Conservation (phyloP, 2,329 filamentous ascomycete species). For the Penicillium brasilianum region DNA sequence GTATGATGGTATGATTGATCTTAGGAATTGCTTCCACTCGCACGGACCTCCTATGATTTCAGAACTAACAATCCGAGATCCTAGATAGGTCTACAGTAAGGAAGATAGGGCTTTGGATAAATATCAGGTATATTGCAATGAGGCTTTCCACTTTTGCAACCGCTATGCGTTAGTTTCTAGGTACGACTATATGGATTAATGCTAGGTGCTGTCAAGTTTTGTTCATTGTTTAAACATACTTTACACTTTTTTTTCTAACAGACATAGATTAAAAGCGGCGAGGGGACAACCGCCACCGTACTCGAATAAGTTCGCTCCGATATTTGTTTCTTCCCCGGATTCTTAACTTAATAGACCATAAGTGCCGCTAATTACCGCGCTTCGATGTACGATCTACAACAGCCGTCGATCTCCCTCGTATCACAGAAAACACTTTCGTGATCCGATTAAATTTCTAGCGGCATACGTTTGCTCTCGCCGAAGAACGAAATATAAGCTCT, state of each 20-base stretch:
- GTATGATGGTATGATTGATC: too few species aligned
- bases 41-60: too few species aligned
- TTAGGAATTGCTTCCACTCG: not conserved
- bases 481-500: not conserved
- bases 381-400: conserved; percentile 4
- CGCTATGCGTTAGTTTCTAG: conserved; percentile 4
- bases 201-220: not conserved
- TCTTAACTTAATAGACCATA: not conserved
- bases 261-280: conserved; percentile 2
- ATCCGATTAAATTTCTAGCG: not conserved
- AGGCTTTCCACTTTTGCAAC: not conserved
- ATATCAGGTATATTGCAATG: not conserved
- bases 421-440: not conserved
- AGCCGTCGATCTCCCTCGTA: conserved; percentile 4
- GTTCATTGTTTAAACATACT: not conserved
- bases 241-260: not conserved
- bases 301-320: not conserved
- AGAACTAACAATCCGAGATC: too few species aligned
- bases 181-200: conserved; percentile 4
- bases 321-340: not conserved
- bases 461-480: conserved; percentile 1
- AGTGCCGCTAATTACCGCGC: not conserved
- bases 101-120: not conserved
- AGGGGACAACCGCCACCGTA: conserved; percentile 2
- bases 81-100: too few species aligned